Evolutionary conservation across 2,329 filamentous ascomycete species (phyloP).

Genomic region (Claviceps digitariae): DNA sequence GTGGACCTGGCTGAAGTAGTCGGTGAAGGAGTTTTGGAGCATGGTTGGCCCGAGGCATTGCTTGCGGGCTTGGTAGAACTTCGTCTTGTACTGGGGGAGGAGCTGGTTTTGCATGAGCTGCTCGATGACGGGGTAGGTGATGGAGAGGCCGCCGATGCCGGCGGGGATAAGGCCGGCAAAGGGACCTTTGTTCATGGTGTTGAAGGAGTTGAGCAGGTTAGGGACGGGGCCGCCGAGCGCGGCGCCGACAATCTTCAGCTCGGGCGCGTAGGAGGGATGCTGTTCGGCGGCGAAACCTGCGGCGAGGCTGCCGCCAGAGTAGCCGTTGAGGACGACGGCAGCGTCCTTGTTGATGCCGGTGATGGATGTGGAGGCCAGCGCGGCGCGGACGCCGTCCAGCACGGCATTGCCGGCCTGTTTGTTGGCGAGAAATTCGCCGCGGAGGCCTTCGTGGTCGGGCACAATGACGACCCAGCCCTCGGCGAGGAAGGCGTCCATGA

Average conservation of each 20-base stretch:
- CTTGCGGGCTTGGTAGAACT: not conserved
- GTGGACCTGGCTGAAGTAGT: not conserved
- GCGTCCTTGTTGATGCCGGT: conserved; percentile 19
- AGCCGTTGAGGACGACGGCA: conserved; percentile 29
- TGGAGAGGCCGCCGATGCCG: conserved; percentile 10
- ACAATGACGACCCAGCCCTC: conserved; percentile 35
- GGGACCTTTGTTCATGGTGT: conserved; percentile 7
- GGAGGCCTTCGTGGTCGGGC: conserved; percentile 33
- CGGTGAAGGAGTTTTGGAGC: not conserved
- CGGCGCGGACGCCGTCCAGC: conserved; percentile 30
- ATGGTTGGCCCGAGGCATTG: not conserved
- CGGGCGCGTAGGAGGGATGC: conserved; percentile 12
- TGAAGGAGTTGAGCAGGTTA: conserved; percentile 7
- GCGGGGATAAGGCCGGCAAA: conserved; percentile 11
- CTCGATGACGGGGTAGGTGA: conserved; percentile 8
- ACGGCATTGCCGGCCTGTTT: conserved; percentile 27
- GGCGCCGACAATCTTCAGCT: conserved; percentile 6
- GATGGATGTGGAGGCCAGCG: conserved; percentile 12
- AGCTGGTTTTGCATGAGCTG: conserved; percentile 8
- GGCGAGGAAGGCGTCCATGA: conserved; percentile 18
- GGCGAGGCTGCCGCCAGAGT: conserved; percentile 12
- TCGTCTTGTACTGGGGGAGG: conserved; percentile 4
- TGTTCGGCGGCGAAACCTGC: conserved; percentile 4
- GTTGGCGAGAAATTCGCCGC: conserved; percentile 27
- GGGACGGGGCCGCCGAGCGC: conserved; percentile 12